A percentile compares a stretch with the other conserved stretches of the same genome.
phyloP scores from a whole-genome alignment of 2,329 filamentous ascomycete genomes.

The Chaetomium sp. region DNA sequence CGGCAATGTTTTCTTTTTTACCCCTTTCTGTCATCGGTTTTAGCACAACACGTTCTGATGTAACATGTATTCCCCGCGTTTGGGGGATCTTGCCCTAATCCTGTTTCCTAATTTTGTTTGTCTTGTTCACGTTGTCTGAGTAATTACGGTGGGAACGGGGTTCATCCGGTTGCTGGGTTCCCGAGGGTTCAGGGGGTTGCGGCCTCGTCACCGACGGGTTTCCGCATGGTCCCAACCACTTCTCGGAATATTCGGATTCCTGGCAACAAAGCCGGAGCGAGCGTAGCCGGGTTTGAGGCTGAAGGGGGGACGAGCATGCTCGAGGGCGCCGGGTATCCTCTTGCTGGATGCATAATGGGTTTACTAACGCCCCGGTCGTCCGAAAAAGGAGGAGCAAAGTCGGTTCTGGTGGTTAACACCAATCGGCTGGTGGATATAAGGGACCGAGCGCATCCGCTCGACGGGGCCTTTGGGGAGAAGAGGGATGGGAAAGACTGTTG shows the following conservation, averaged over 20 bases:
- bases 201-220: no score
- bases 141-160: no score
- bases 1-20: neutral
- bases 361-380: no score
- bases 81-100: neutral
- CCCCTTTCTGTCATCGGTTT: neutral
- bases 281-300: no score
- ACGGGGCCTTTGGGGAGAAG: no score
- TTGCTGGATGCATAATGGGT: no score
- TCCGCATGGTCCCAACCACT: neutral
- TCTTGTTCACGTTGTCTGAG: neutral
- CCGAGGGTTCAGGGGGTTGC: neutral
- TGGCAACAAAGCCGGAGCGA: no score
- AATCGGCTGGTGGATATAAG: neutral
- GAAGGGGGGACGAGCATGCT: no score
- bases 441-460: no score
- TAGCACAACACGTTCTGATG: neutral
- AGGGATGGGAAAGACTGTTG: neutral
- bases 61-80: neutral
- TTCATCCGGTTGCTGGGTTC: neutral
- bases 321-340: no score
- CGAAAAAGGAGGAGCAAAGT: neutral
- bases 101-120: neutral
- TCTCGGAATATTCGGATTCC: neutral
- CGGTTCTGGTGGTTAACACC: neutral